Base-by-base conservation (phyloP, 192 early-diverging fungal genomes). In the Rhizoclosmatium globosum region DNA sequence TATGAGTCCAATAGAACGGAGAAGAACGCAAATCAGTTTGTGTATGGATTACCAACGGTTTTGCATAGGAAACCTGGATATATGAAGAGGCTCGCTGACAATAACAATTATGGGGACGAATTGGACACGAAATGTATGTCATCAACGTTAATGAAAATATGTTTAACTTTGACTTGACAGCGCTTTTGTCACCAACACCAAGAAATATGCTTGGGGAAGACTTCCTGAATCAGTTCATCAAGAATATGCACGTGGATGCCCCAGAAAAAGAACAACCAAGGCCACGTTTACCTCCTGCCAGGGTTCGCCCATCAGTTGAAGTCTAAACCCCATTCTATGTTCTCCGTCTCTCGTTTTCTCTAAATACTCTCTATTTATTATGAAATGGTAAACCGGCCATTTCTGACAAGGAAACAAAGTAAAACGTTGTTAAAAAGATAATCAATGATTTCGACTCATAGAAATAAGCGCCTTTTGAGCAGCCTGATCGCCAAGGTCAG, bases 71-170 rank as follows among this genome's bases (percentile, higher is more conserved):
- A 58, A 62, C 76, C 67, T 19, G 84, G 84, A 13, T 74, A 31
- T 53, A 31, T 62, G 9, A 85, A 83, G 58, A 59, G 57, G 59
- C 47, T 85, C n/a, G 71, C 82, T 15, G 84, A 85, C 50, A 67
- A 81, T 45, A 85, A 82, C 70, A 85, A 85, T 47, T 85, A 85
- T 58, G 84, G 84, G 21, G 84, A 85, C 47, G 69, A 85, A 64
- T 46, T 81, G 45, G 77, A 75, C 47, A 76, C 84, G 1, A 85
- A 85, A 77, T 76, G 82, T 83, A 17, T 43, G 75, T 67, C 4
- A 17, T 31, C 41, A 31, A 46, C 9, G 17, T 53, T 65, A 47
- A 0, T 0, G n/a, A 42, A 4, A 31, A 3, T 19, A 2, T 39
- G 11, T 81, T 39, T 61, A 23, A 57, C 50, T 41, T 53, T 75